phyloP scores from a whole-genome alignment of 202 grass and related monocot species.

The Miscanthus sacchariflorus region DNA sequence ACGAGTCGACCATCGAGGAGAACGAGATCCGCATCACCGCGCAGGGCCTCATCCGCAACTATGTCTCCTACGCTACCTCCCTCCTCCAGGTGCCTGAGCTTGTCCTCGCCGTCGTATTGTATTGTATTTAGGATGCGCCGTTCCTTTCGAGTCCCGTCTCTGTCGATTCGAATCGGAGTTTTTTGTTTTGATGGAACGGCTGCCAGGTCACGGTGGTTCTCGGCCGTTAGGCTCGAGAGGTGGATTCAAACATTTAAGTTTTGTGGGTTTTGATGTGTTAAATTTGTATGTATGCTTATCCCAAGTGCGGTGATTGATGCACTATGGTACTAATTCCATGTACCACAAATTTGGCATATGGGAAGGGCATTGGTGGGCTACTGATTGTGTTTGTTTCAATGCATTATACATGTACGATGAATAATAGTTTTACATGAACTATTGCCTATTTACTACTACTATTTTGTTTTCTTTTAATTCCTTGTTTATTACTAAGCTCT shows the following conservation, averaged over 20 bases:
- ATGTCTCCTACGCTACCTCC: slow-evolving; percentile 84
- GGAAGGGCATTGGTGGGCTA: neutral
- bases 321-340: neutral
- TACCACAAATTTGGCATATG: slow-evolving; percentile 1
- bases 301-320: neutral
- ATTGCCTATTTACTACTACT: neutral
- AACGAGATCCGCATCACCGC: slow-evolving; percentile 99
- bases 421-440: neutral
- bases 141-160: neutral
- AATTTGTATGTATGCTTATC: neutral
- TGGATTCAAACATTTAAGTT: neutral
- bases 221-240: neutral
- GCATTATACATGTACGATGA: neutral
- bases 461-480: neutral
- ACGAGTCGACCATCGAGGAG: slow-evolving; percentile 83
- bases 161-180: slow-evolving; percentile 21
- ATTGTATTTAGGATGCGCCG: neutral
- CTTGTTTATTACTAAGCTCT: neutral
- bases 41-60: slow-evolving; percentile 96
- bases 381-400: neutral
- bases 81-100: slow-evolving; percentile 78
- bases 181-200: neutral
- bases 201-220: neutral
- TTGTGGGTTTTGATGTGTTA: slow-evolving; percentile 11
- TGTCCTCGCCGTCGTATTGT: neutral